Conservation (phyloP, 2,329 filamentous ascomycete genomes). For the Drechmeria coniospora region DNA sequence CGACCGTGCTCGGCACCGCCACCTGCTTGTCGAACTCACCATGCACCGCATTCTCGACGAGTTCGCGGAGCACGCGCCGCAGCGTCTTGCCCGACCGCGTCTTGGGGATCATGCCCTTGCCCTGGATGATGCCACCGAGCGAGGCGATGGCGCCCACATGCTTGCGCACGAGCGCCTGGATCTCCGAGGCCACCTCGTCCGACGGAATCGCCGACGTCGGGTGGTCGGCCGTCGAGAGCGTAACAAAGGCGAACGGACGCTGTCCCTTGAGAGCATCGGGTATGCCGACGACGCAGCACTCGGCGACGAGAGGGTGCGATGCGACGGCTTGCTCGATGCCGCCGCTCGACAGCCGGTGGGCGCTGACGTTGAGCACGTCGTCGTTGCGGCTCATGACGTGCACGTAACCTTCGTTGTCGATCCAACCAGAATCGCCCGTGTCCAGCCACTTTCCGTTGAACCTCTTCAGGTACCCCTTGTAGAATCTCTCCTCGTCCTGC, state of each 20-base stretch:
- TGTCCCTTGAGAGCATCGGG: constrained; percentile 81
- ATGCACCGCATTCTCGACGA: constrained; percentile 68
- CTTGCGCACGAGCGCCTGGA: constrained; percentile 56
- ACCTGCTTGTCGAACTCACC: constrained; percentile 60
- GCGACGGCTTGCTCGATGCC: constrained; percentile 85
- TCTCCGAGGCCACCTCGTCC: constrained; percentile 34
- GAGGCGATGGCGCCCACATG: constrained; percentile 81
- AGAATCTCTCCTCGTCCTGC: constrained; percentile 75
- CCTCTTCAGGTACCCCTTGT: constrained; percentile 66
- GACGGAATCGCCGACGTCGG: constrained; percentile 35
- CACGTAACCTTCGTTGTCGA: constrained; percentile 58
- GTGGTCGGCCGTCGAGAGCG: constrained; percentile 29
- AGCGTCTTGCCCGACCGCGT: constrained; percentile 87
- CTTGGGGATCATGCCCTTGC: constrained; percentile 77
- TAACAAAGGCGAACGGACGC: constrained; percentile 80
- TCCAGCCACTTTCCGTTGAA: constrained; percentile 77
- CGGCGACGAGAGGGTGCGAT: constrained; percentile 61
- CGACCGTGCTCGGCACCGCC: constrained; percentile 67
- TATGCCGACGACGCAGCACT: constrained; percentile 75
- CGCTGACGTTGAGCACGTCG: constrained; percentile 92
- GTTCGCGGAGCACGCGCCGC: constrained; percentile 62
- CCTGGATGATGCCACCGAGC: constrained; percentile 73
- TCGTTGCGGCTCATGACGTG: constrained; percentile 53
- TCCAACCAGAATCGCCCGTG: constrained; percentile 78
- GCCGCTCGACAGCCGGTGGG: constrained; percentile 77